Base-by-base conservation (phyloP, 2,329 filamentous ascomycete genomes). In the Sarocladium strictum region DNA sequence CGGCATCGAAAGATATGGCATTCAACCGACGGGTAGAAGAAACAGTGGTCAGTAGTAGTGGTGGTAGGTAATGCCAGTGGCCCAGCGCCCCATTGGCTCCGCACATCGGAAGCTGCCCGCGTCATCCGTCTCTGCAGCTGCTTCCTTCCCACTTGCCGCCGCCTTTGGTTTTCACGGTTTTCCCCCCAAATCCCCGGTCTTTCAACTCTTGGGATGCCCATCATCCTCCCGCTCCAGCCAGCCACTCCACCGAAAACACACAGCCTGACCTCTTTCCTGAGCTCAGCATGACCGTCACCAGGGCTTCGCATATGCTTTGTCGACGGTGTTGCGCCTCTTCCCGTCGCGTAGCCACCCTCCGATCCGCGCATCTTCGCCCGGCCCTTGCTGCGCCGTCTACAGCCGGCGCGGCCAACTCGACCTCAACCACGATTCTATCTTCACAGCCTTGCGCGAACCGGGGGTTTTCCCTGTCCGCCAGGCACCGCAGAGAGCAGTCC, bases 401-500 rank as follows among this genome's bases (percentile, higher is more conserved):
- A 43, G 21, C 56, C 43, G 27, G 29, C 40, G 19, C 51, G 14
- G 15, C 10, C 17, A 19, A 6, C 37, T 26, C 37, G 15, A 17
- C 37, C 12, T 33, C 52, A 10, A 11, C 51, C 27, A 17, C 29
- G 27, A 17, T 26, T 14, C n/a, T 35, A 15, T n/a, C 32, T 33
- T 24, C 50, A 51, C 19, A 6, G 26, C 14, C 24, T n/a, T 3
- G 11, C 35, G 19, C n/a, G 26, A 41, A 17, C 10, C 24, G 17
- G 37, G 24, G n/a, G 33, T 41, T 24, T 35, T 52, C 3, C 21
- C 7, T 9, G 33, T 35, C 32, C 35, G 19, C 12, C 45, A 43
- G 19, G 17, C 23, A 49, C 50, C 55, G 45, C 37, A 40, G 29
- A 37, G 60, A 58, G 38, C 55, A 55, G 47, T 53, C 60, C 27